These are phyloP conservation scores for Lodderomyces orthopsilosis DNA, from an alignment of 1,139 yeast species.

Conservation along the genomic window DNA sequence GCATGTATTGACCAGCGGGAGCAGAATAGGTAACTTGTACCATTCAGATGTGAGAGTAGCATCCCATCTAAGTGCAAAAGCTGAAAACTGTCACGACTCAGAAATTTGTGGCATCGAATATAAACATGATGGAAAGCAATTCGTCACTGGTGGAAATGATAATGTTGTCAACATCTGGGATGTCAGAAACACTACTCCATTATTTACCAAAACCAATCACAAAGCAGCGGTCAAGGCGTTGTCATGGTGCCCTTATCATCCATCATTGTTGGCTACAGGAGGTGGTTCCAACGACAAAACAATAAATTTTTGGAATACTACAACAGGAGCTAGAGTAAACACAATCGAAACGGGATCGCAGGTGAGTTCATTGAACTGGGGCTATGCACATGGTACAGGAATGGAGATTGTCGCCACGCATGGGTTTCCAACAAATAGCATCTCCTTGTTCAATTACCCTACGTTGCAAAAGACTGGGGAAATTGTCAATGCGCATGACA, in stretches of 20 bases:
- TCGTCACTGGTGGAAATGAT: conserved; percentile 94
- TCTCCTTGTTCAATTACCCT: conserved; percentile 83
- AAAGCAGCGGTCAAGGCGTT: conserved; percentile 95
- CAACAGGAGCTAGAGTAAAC: conserved; percentile 84
- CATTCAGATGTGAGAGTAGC: conserved; percentile 93
- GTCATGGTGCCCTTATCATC: conserved; percentile 92
- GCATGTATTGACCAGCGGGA: conserved; percentile 79
- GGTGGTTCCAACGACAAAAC: conserved; percentile 92
- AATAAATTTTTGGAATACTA: conserved; percentile 93
- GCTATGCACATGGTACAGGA: conserved; percentile 66
- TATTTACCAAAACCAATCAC: conserved; percentile 75
- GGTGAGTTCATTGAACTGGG: conserved; percentile 92
- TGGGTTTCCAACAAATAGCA: conserved; percentile 86
- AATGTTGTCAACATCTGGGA: conserved; percentile 95
- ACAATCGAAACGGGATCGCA: conserved; percentile 92
- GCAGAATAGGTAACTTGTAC: conserved; percentile 78
- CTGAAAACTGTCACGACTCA: conserved; percentile 60
- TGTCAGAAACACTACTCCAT: conserved; percentile 58
- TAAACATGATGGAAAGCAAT: conserved; percentile 77
- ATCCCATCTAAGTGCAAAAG: conserved; percentile 63
- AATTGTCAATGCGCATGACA: conserved; percentile 82
- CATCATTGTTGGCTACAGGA: conserved; percentile 84
- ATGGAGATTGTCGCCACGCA: conserved; percentile 91
- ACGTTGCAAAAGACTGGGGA: conserved; percentile 86
- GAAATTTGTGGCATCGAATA: conserved; percentile 94